These are phyloP conservation scores for Lasiosphaeria hispida DNA, from an alignment of 495 filamentous ascomycete species.

Conservation along the genomic window DNA sequence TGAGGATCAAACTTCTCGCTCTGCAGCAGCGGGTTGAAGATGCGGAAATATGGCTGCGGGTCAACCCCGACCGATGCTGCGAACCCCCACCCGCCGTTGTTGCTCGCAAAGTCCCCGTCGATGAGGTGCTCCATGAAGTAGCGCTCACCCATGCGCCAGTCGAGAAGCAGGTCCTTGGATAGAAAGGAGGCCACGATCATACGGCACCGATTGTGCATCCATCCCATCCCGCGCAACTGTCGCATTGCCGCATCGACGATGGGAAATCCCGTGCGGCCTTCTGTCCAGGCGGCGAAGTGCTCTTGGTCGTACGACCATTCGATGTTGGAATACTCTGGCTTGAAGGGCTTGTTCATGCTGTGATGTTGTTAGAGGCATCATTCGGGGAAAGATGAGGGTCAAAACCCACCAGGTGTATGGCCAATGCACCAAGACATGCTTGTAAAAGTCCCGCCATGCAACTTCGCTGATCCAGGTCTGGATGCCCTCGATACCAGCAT, in stretches of 20 bases:
- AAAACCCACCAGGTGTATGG: constrained; percentile 74
- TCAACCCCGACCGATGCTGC: constrained; percentile 77
- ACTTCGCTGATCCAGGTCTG: constrained; percentile 81
- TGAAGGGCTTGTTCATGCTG: constrained; percentile 94
- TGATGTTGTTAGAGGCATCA: background rate
- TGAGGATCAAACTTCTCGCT: constrained; percentile 77
- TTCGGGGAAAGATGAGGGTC: background rate
- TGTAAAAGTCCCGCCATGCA: constrained; percentile 92
- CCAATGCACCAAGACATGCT: constrained; percentile 82
- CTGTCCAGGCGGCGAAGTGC: constrained; percentile 71
- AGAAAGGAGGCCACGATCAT: constrained; percentile 90
- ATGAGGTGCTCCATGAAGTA: constrained; percentile 89
- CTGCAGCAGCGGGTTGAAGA: constrained; percentile 86
- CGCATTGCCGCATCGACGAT: constrained; percentile 94
- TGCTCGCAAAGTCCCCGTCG: constrained; percentile 89
- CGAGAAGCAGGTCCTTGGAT: constrained; percentile 79
- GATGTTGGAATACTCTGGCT: constrained; percentile 79
- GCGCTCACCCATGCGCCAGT: constrained; percentile 87
- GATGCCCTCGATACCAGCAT: constrained; percentile 66
- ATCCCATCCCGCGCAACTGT: constrained; percentile 66
- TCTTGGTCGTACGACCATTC: constrained; percentile 72
- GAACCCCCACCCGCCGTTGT: constrained; percentile 93
- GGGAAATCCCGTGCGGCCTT: constrained; percentile 77
- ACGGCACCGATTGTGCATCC: constrained; percentile 87
- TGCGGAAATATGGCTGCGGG: constrained; percentile 87